Conservation (phyloP, 2,329 filamentous ascomycete species). For the Botrytis aclada region DNA sequence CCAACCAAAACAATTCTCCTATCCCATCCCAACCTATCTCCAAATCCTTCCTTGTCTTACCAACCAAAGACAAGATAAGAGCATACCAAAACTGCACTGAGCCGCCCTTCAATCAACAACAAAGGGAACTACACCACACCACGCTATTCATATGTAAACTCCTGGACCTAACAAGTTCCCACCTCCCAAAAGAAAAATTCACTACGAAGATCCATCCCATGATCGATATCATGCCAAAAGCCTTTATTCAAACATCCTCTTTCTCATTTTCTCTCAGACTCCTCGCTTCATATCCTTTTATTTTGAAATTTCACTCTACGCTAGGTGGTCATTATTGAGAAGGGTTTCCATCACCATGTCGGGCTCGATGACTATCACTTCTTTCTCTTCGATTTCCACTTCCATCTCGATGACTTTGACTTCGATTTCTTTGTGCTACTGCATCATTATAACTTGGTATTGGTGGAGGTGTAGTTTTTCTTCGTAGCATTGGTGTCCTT, state of each 20-base stretch:
- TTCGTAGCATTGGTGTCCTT: constrained; percentile 48
- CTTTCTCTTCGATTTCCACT: constrained; percentile 22
- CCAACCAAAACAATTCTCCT: not conserved
- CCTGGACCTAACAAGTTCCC: not conserved
- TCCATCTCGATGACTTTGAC: constrained; percentile 26
- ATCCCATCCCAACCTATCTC: constrained; percentile 8
- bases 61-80: constrained; percentile 2
- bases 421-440: constrained; percentile 33
- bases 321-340: constrained; percentile 26
- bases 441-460: constrained; percentile 40
- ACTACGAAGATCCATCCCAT: not conserved
- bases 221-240: constrained; percentile 10
- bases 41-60: not conserved
- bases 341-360: constrained; percentile 19
- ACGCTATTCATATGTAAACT: constrained; percentile 16
- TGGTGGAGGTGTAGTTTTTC: constrained; percentile 35
- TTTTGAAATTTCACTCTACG: not conserved
- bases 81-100: not conserved
- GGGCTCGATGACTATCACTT: constrained; percentile 26
- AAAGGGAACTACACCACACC: constrained; percentile 5
- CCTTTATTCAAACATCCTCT: constrained; percentile 18
- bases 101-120: constrained; percentile 11
- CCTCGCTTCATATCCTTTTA: not conserved
- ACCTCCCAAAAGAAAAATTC: not conserved
- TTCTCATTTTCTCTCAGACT: not conserved